Percentiles rank a stretch among this genome's conserved stretches.
Evolutionary conservation across 2,329 filamentous ascomycete genomes (phyloP).

Genomic region (Alternaria postmessia): DNA sequence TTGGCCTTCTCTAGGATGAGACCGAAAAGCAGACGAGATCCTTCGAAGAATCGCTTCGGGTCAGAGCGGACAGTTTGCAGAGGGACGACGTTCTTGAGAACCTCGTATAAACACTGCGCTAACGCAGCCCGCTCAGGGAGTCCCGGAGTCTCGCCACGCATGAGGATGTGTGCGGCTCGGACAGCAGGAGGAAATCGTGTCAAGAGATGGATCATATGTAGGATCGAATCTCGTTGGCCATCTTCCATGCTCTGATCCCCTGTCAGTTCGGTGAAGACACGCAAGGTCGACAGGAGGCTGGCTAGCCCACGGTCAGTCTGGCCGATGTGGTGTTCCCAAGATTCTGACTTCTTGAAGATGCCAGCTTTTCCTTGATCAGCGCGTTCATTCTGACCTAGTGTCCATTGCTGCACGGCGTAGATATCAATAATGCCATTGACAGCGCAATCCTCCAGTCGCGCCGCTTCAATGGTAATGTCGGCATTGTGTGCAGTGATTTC

Average conservation of each 20-base stretch:
- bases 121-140: background rate
- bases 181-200: background rate
- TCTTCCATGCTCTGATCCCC: background rate
- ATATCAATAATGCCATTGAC: background rate
- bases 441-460: background rate
- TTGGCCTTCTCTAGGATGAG: background rate
- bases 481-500: background rate
- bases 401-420: background rate
- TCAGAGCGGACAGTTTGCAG: background rate
- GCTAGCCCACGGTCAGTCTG: background rate
- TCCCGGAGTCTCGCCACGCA: background rate
- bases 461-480: background rate
- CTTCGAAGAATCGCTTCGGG: background rate
- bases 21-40: background rate
- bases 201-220: background rate
- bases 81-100: background rate
- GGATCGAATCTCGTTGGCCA: background rate
- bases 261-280: background rate
- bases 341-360: background rate
- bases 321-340: background rate
- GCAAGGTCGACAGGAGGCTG: background rate
- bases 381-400: background rate
- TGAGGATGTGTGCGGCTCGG: background rate
- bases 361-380: background rate
- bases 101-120: background rate